Conservation (phyloP, 78 protist species). For the Dictyostelium firmibasis region DNA sequence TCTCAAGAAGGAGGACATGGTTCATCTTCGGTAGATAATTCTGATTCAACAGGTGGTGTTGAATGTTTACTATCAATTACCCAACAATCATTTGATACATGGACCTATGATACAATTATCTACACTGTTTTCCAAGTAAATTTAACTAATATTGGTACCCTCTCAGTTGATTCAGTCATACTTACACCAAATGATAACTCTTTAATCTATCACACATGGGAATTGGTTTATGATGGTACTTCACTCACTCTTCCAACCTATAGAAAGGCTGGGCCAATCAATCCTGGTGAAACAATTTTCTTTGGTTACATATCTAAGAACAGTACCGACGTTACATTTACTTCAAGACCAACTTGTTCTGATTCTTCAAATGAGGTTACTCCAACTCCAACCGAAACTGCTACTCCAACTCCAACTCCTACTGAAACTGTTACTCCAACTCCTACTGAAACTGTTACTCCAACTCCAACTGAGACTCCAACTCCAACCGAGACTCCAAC, state of each 20-base stretch:
- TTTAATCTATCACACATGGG: neutral
- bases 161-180: neutral
- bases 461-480: neutral
- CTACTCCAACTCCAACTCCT: conserved; percentile 13
- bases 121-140: neutral
- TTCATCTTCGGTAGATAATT: neutral
- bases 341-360: neutral
- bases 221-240: neutral
- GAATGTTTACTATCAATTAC: neutral
- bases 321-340: neutral
- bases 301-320: conserved; percentile 24
- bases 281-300: neutral
- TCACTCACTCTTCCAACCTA: neutral
- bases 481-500: neutral
- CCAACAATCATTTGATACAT: neutral
- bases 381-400: neutral
- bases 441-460: neutral
- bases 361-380: neutral
- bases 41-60: neutral
- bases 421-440: conserved; percentile 7
- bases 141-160: neutral
- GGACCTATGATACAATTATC: neutral
- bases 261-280: neutral
- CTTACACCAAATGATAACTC: neutral
- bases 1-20: neutral